Conservation (phyloP, 2,329 filamentous ascomycete species). For the Aureobasidium namibiae region DNA sequence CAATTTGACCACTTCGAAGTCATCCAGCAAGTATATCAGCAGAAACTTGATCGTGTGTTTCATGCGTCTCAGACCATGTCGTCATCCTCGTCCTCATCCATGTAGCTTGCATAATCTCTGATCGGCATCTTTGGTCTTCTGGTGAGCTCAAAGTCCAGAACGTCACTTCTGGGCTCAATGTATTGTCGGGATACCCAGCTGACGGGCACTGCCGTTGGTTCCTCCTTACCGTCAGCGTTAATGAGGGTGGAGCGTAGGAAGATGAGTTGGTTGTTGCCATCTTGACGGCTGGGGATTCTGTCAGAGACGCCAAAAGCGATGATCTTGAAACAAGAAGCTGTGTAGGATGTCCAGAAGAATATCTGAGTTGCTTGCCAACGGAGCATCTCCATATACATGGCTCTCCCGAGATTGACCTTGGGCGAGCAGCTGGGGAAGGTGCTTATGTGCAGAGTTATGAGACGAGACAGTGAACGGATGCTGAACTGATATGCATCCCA, state of each 20-base stretch:
- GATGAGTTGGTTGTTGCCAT: conserved; percentile 38
- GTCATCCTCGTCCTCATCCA: conserved; percentile 4
- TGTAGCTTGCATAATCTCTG: conserved; percentile 20
- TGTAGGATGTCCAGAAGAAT: not conserved
- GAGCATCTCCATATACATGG: not conserved
- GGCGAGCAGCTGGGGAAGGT: conserved; percentile 40
- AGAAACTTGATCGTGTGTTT: not conserved
- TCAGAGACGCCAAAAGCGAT: conserved; percentile 40
- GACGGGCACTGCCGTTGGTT: conserved; percentile 35
- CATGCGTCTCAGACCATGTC: not conserved
- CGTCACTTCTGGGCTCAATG: conserved; percentile 37
- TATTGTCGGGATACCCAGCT: conserved; percentile 39
- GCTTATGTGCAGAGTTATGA: conserved; percentile 41
- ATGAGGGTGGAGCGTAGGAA: conserved; percentile 37
- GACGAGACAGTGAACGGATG: conserved; percentile 25
- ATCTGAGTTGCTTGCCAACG: not conserved
- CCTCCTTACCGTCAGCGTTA: conserved; percentile 34
- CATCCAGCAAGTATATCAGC: not conserved
- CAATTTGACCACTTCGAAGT: too few relatives aligned
- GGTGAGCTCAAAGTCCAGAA: conserved; percentile 37
- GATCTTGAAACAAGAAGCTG: conserved; percentile 30
- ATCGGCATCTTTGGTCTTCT: conserved; percentile 31
- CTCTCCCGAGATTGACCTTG: conserved; percentile 18
- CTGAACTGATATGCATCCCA: conserved; percentile 10
- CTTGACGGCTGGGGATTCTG: conserved; percentile 40